phyloP scores from a whole-genome alignment of 2,329 filamentous ascomycete species.

The Hypoxylon sp. region DNA sequence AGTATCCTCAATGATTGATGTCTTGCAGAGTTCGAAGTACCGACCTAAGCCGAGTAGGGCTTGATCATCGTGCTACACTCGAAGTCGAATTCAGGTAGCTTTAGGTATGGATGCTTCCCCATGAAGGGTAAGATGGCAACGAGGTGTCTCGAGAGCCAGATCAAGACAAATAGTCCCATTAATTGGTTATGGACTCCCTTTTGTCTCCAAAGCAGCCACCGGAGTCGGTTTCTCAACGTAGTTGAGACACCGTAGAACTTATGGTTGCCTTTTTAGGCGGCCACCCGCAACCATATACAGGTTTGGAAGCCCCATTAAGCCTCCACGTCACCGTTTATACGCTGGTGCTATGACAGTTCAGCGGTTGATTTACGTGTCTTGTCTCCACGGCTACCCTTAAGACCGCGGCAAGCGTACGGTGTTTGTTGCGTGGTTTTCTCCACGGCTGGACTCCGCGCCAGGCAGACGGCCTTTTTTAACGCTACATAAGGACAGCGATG shows the following conservation, averaged over 20 bases:
- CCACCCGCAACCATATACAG: neutral
- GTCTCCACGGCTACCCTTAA: slow-evolving; percentile 33
- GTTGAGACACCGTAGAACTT: neutral
- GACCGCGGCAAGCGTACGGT: slow-evolving; percentile 28
- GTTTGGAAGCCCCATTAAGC: neutral
- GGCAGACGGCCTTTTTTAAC: slow-evolving; percentile 32
- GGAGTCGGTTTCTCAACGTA: neutral
- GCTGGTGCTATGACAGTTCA: slow-evolving; percentile 28
- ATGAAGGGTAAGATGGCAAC: neutral
- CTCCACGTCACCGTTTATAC: slow-evolving; percentile 24
- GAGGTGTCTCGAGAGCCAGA: neutral
- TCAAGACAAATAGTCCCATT: neutral
- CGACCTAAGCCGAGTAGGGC: slow-evolving; percentile 15
- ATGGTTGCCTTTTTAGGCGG: neutral
- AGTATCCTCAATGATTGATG: neutral
- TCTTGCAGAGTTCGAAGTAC: slow-evolving; percentile 12
- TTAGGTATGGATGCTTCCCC: neutral
- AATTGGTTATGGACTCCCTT: neutral
- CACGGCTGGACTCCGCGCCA: slow-evolving; percentile 32
- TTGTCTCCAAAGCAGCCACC: neutral
- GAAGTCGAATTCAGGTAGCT: neutral
- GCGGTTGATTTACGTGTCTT: slow-evolving; percentile 39
- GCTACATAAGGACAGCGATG: slow-evolving; percentile 33
- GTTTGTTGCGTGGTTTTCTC: slow-evolving; percentile 32
- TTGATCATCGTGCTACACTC: neutral